A percentile compares a stretch with the other conserved stretches of the same genome.
These are phyloP conservation scores for Yarrowia sp. DNA, from an alignment of 805 yeast genomes.

Conservation along the genomic window DNA sequence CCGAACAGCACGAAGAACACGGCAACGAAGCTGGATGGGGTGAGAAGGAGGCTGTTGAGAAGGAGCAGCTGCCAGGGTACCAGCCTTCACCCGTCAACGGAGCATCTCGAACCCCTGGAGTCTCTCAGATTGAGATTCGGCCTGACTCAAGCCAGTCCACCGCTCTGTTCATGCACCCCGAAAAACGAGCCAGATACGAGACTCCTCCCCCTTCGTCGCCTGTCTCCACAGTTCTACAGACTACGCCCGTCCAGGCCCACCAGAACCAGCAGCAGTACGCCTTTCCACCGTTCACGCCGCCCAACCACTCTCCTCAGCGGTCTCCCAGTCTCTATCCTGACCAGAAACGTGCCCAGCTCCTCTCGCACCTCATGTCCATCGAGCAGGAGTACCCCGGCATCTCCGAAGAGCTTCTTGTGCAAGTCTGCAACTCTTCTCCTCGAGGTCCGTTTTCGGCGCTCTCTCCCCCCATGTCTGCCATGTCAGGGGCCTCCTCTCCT, in stretches of 20 bases:
- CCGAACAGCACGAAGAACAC: not conserved
- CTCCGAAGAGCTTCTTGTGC: conserved; percentile 20
- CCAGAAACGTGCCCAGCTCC: conserved; percentile 22
- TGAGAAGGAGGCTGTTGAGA: not conserved
- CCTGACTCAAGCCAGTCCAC: conserved; percentile 26
- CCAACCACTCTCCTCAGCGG: conserved; percentile 6
- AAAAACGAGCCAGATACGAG: conserved; percentile 2
- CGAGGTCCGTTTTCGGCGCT: conserved; percentile 20
- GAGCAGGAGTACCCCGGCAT: conserved; percentile 37
- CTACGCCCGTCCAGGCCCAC: not conserved
- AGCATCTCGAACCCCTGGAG: not conserved
- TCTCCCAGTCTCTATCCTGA: conserved; percentile 10
- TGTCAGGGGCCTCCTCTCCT: conserved; percentile 9
- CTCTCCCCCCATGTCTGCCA: conserved; percentile 12
- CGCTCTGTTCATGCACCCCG: not conserved
- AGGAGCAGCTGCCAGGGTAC: not conserved
- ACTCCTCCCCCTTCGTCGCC: conserved; percentile 6
- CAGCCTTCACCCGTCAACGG: not conserved
- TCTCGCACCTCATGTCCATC: conserved; percentile 18
- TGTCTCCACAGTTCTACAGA: conserved; percentile 11
- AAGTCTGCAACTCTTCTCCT: conserved; percentile 15
- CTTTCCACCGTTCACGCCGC: conserved; percentile 9
- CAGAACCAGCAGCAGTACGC: not conserved
- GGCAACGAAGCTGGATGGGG: not conserved
- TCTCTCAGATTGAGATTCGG: not conserved